These are phyloP conservation scores for Saturnispora kantuleensis DNA, from an alignment of 805 yeast genomes.

Conservation along the genomic window DNA sequence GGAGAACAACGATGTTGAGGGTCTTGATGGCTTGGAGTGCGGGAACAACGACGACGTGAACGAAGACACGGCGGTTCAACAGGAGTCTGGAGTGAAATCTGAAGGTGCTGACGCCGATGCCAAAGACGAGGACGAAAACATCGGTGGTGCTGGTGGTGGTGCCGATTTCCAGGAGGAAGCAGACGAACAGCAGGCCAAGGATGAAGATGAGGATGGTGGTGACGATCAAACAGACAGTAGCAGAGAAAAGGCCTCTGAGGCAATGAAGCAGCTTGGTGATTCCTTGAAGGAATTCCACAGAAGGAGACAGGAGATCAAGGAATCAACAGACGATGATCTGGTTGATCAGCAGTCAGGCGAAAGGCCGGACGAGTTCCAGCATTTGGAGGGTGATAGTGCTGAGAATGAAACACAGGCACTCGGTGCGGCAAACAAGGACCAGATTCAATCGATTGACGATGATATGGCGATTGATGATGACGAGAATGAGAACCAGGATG, in stretches of 20 bases:
- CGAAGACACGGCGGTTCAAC: constrained; percentile 28
- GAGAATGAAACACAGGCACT: constrained; percentile 82
- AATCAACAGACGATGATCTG: constrained; percentile 46
- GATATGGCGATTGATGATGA: constrained; percentile 78
- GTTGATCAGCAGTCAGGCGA: constrained; percentile 48
- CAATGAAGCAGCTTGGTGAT: constrained; percentile 84
- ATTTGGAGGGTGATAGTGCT: constrained; percentile 69
- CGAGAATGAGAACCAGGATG: constrained; percentile 22
- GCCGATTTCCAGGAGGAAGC: constrained; percentile 30
- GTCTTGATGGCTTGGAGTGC: constrained; percentile 23
- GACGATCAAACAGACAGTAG: constrained; percentile 45
- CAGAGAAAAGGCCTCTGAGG: constrained; percentile 60
- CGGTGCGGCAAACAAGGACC: constrained; percentile 81
- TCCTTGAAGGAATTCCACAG: constrained; percentile 85
- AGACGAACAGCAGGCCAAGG: constrained; percentile 32
- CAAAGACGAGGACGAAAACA: constrained; percentile 40
- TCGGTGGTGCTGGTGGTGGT: constrained; percentile 57
- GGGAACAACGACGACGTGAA: constrained; percentile 27
- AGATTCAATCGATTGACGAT: constrained; percentile 65
- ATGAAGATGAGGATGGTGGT: constrained; percentile 30
- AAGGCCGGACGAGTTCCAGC: constrained; percentile 80
- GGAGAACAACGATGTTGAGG: constrained; percentile 25
- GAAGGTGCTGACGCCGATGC: constrained; percentile 31
- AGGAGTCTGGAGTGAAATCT: constrained; percentile 25
- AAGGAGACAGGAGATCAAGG: constrained; percentile 79